Base-by-base conservation (phyloP, 2,329 filamentous ascomycete genomes). In the Trichoderma arundinaceum region DNA sequence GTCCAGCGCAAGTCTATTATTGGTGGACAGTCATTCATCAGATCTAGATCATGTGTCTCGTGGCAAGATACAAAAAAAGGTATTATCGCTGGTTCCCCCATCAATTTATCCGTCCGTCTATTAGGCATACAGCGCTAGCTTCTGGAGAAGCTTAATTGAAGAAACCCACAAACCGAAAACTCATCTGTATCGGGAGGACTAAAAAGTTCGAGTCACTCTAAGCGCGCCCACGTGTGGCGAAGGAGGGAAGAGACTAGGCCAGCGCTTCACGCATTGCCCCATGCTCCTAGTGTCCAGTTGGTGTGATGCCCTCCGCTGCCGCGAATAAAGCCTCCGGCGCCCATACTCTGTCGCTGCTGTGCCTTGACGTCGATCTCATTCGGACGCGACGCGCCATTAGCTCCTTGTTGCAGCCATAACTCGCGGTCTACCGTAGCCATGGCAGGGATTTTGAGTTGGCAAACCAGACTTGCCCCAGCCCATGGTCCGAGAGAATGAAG, bases 381-480 rank as follows among this genome's bases (percentile, higher is more conserved):
- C 1, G 86, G 82, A 52, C 82, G 83, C 17, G 81, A 85, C 1
- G 89, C 89, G 2, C 89, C 89, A 17, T 80, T 79, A 22, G 85
- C 78, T 1, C 91, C 91, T 69, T 92, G 84, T 70, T 87, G 86
- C 52, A 88, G 74, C 83, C 91, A 94, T 39, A 86, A 80, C 7
- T 94, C 91, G 32, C 88, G 82, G 68, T 93, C 91, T 19, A 94
- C 80, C 35, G 88, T 85, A 2, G 89, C 88, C 60, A 92, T 83
- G 1, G 90, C 87, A 41, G 87, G 85, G 4, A 92, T 82, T 65
- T 89, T 89, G 66, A 93, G 79, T 69, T 89, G 86, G 2, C 88
- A 85, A 17, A 90, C 78, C 62, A 94, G 73, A 74, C 90, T 92
- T 3, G 88, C 91, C 10, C 91, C 91, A 19, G 86, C 84, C 90